phyloP scores from a whole-genome alignment of 78 protist genomes.

The Dictyostelium capitatum region DNA sequence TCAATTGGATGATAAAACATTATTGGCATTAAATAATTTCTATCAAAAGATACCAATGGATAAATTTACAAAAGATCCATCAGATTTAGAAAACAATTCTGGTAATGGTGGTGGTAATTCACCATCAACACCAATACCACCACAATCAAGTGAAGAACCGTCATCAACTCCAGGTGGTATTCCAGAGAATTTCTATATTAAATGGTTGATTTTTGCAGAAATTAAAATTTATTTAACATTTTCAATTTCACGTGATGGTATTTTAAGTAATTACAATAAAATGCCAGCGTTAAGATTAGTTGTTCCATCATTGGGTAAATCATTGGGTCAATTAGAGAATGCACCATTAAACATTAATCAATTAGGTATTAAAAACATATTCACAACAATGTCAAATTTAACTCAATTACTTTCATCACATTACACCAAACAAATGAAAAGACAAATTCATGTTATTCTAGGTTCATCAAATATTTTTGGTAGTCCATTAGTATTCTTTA shows the following conservation, averaged over 20 bases:
- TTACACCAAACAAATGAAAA: slow-evolving; percentile 69
- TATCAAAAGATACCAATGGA: slow-evolving; percentile 67
- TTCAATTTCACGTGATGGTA: slow-evolving; percentile 76
- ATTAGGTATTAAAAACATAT: slow-evolving; percentile 60
- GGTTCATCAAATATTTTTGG: slow-evolving; percentile 78
- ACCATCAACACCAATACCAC: background rate
- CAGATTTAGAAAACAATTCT: background rate
- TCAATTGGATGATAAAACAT: slow-evolving; percentile 59
- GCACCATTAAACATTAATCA: slow-evolving; percentile 60
- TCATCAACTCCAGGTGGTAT: background rate
- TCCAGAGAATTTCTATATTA: slow-evolving; percentile 54
- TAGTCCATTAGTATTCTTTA: slow-evolving; percentile 76
- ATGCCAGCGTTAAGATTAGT: slow-evolving; percentile 69
- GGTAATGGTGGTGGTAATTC: background rate
- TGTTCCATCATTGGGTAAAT: slow-evolving; percentile 72
- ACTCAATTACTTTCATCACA: slow-evolving; percentile 23
- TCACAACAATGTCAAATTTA: slow-evolving; percentile 10
- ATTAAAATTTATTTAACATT: slow-evolving; percentile 65
- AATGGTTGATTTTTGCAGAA: slow-evolving; percentile 80
- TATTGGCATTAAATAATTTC: slow-evolving; percentile 52
- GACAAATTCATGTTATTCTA: slow-evolving; percentile 59
- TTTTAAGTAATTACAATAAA: slow-evolving; percentile 69
- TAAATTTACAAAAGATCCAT: slow-evolving; percentile 35
- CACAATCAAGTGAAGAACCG: background rate
- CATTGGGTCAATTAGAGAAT: slow-evolving; percentile 75